These are phyloP conservation scores for Berberis thunbergii DNA, from an alignment of 164 flowering plant species.

Conservation along the genomic window DNA sequence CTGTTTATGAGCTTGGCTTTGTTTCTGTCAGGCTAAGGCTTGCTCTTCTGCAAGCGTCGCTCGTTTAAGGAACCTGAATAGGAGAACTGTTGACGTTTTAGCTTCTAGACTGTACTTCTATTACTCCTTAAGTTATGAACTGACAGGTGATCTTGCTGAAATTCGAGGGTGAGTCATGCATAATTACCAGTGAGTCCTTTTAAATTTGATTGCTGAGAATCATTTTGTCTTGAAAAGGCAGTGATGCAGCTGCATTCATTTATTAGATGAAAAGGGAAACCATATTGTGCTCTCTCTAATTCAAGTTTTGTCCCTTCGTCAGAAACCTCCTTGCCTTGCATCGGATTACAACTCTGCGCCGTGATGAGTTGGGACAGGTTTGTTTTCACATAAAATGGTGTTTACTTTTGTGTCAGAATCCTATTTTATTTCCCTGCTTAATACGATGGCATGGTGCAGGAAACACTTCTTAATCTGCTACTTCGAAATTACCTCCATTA, in stretches of 20 bases:
- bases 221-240: not conserved
- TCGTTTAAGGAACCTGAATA: constrained; percentile 65
- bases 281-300: not conserved
- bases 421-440: not conserved
- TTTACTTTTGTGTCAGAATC: not conserved
- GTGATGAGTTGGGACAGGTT: constrained; percentile 98
- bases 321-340: constrained; percentile 87
- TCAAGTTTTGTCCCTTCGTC: constrained; percentile 7
- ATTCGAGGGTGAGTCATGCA: constrained; percentile 68
- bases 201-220: not conserved
- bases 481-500: constrained; percentile 94
- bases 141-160: constrained; percentile 90
- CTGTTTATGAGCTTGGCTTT: not conserved
- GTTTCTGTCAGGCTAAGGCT: constrained; percentile 64
- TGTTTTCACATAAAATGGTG: constrained; percentile 9
- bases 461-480: constrained; percentile 74
- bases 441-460: constrained; percentile 34
- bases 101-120: constrained; percentile 86
- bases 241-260: not conserved
- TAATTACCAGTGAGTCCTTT: not conserved
- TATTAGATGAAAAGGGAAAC: too few relatives aligned
- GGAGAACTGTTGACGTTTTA: constrained; percentile 83
- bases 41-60: constrained; percentile 81
- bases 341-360: constrained; percentile 85
- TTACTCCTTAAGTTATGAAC: constrained; percentile 81